Conservation (phyloP, 2,329 filamentous ascomycete species). For the Setomelanomma holmii region DNA sequence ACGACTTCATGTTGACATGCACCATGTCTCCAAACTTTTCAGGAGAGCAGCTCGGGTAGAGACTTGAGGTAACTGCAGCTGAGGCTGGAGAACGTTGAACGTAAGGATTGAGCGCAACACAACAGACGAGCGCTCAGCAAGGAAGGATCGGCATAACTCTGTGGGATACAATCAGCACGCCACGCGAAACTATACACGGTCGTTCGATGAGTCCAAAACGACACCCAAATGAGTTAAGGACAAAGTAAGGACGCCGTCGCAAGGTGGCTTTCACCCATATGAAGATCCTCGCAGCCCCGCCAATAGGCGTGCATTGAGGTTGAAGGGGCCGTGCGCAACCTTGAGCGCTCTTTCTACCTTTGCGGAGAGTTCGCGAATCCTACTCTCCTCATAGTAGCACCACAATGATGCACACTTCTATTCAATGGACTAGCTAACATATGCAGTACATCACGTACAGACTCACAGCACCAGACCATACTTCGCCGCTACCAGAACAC, state of each 20-base stretch:
- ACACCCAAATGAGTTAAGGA: too few species aligned
- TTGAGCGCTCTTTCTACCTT: not conserved
- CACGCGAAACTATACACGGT: too few species aligned
- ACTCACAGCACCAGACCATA: not conserved
- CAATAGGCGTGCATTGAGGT: slow-evolving; percentile 21
- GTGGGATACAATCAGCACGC: not conserved
- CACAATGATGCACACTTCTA: not conserved
- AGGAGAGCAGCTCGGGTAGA: too few species aligned
- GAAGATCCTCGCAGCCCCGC: slow-evolving; percentile 11
- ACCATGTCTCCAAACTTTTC: too few species aligned
- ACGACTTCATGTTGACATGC: too few species aligned
- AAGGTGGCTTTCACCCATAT: slow-evolving; percentile 24
- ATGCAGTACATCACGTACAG: not conserved
- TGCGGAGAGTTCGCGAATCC: not conserved
- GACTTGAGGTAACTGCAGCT: slow-evolving; percentile 14
- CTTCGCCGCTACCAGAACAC: not conserved
- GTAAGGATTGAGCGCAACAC: slow-evolving; percentile 1
- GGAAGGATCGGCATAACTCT: slow-evolving; percentile 20
- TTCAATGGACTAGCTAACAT: not conserved
- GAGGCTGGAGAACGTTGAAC: not conserved
- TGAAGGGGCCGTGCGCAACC: slow-evolving; percentile 16
- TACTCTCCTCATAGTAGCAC: not conserved
- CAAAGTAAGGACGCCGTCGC: not conserved
- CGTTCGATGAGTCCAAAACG: too few species aligned
- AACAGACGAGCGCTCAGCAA: slow-evolving; percentile 19